Conservation (phyloP, 139 green algal genomes). For the Micromonas commoda region DNA sequence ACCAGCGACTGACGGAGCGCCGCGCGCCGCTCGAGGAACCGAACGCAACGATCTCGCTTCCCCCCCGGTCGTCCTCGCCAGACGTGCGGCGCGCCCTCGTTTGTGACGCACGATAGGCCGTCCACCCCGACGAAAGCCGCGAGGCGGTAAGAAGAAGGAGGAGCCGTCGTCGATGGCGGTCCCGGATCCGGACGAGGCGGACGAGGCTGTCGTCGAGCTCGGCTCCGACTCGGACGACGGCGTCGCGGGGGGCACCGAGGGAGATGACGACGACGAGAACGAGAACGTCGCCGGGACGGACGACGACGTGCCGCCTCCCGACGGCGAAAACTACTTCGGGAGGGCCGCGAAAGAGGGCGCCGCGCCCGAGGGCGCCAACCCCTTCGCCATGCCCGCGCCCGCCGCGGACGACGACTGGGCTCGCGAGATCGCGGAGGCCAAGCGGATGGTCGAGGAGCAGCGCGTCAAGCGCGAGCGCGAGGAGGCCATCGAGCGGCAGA, state of each 20-base stretch:
- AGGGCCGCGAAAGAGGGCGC: background rate
- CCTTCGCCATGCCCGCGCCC: background rate
- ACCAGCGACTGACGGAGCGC: too few species aligned
- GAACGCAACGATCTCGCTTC: too few species aligned
- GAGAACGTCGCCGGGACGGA: too few species aligned
- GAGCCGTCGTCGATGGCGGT: too few species aligned
- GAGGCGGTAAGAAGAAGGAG: too few species aligned
- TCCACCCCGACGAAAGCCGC: too few species aligned
- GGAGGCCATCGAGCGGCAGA: background rate
- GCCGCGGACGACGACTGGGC: background rate
- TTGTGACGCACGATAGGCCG: too few species aligned
- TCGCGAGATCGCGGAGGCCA: background rate
- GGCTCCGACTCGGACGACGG: background rate
- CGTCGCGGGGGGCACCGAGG: background rate
- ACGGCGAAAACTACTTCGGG: conserved; percentile 16
- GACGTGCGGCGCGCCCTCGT: too few species aligned
- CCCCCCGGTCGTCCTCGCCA: too few species aligned
- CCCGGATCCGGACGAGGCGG: background rate
- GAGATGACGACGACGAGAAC: background rate
- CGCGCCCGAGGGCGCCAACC: conserved; percentile 5
- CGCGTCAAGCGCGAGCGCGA: background rate
- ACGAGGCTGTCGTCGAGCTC: background rate
- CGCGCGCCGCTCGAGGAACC: too few species aligned
- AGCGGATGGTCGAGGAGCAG: background rate
- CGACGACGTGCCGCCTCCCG: background rate